A percentile compares a stretch with the other conserved stretches of the same genome.
phyloP scores from a whole-genome alignment of 768 basidiomycete genomes.

The Tricholoma sp. region DNA sequence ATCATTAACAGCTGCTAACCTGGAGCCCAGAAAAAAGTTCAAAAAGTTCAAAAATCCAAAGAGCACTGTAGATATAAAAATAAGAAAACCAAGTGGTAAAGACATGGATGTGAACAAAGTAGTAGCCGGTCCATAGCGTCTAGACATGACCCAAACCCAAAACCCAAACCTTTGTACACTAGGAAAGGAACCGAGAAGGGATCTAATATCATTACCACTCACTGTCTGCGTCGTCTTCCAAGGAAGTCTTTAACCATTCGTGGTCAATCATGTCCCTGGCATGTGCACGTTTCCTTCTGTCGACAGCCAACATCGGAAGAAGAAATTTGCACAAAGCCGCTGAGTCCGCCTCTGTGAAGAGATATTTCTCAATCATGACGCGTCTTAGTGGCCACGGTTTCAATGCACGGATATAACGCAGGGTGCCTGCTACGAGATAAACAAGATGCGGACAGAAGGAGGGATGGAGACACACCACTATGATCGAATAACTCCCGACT shows the following conservation, averaged over 20 bases:
- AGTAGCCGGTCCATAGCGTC: background rate
- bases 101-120: background rate
- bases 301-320: slow-evolving; percentile 68
- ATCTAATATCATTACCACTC: slow-evolving; percentile 28
- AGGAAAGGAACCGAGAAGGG: slow-evolving; percentile 2
- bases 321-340: slow-evolving; percentile 59
- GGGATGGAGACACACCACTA: slow-evolving; percentile 37
- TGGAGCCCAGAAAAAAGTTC: background rate
- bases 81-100: background rate
- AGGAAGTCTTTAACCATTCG: slow-evolving; percentile 55
- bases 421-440: slow-evolving; percentile 37
- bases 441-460: background rate
- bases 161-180: background rate
- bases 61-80: background rate
- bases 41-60: background rate
- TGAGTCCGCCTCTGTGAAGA: slow-evolving; percentile 57
- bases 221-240: slow-evolving; percentile 34
- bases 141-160: background rate
- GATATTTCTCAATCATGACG: slow-evolving; percentile 89
- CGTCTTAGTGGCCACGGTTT: slow-evolving; percentile 79
- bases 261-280: slow-evolving; percentile 75
- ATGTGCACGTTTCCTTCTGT: slow-evolving; percentile 61
- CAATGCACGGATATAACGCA: slow-evolving; percentile 69
- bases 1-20: background rate
- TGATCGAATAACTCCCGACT: slow-evolving; percentile 82